Percentiles rank a stretch among this genome's conserved stretches.
Conservation (phyloP, 257 asterid species). For the Nyctanthes arbortristis region DNA sequence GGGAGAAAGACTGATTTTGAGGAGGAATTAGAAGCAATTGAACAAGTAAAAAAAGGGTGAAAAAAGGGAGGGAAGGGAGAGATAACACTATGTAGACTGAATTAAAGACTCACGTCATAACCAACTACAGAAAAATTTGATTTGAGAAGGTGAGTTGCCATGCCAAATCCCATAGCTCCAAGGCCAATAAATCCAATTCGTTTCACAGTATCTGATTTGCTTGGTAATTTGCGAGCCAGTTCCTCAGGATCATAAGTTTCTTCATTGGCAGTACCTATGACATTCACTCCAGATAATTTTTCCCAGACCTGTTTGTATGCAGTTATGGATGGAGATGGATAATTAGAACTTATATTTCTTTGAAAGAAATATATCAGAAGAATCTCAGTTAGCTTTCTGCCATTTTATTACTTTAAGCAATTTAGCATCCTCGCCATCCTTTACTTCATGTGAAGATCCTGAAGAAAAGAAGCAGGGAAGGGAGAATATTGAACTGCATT, state of each 20-base stretch:
- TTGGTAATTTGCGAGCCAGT: conserved; percentile 54
- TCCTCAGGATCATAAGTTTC: conserved; percentile 75
- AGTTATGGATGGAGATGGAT: conserved; percentile 25
- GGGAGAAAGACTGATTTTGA: too few relatives aligned
- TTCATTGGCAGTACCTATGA: conserved; percentile 65
- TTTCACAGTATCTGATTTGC: conserved; percentile 60
- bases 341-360: conserved; percentile 1
- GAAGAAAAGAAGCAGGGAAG: conserved; percentile 22
- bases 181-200: conserved; percentile 91
- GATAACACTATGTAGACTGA: conserved; percentile 20
- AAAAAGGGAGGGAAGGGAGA: too few relatives aligned
- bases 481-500: conserved; percentile 18
- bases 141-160: conserved; percentile 92
- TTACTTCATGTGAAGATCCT: conserved; percentile 62
- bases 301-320: conserved; percentile 73
- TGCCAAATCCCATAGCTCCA: conserved; percentile 99
- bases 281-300: conserved; percentile 66
- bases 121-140: conserved; percentile 77
- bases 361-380: too few relatives aligned
- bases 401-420: conserved; percentile 58
- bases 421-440: conserved; percentile 43
- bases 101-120: conserved; percentile 70
- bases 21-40: too few relatives aligned
- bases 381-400: conserved; percentile 17
- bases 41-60: too few relatives aligned